These are phyloP conservation scores for Gymnopilus dilepis DNA, from an alignment of 768 basidiomycete species.

Conservation along the genomic window DNA sequence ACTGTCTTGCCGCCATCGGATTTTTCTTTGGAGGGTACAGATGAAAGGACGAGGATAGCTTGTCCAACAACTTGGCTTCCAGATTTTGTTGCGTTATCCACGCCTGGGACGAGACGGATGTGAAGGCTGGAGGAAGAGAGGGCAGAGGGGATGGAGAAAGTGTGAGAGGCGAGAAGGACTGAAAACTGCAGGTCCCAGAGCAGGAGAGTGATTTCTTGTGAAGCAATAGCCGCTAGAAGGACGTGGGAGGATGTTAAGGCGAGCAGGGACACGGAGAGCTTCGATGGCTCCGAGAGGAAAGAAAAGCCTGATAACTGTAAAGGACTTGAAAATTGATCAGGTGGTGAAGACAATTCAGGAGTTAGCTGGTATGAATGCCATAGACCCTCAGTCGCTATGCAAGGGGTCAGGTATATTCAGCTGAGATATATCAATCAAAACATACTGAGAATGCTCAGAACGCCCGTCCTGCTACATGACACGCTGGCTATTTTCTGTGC, in stretches of 20 bases:
- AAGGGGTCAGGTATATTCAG: neutral
- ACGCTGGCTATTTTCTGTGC: constrained; percentile 41
- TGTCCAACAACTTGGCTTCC: constrained; percentile 41
- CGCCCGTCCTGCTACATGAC: constrained; percentile 54
- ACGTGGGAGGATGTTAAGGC: constrained; percentile 63
- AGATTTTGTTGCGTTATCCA: constrained; percentile 19
- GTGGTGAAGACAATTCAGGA: constrained; percentile 22
- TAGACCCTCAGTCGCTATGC: constrained; percentile 47
- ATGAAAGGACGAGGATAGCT: constrained; percentile 55
- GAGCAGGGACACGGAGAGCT: constrained; percentile 41
- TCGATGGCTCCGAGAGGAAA: constrained; percentile 27
- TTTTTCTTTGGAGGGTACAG: constrained; percentile 29
- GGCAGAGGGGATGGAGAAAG: constrained; percentile 53
- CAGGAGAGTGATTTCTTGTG: constrained; percentile 55
- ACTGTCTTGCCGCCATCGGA: constrained; percentile 35
- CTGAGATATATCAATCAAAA: constrained; percentile 1
- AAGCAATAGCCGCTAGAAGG: constrained; percentile 50
- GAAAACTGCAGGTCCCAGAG: constrained; percentile 76
- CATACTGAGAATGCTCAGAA: constrained; percentile 56
- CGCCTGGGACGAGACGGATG: constrained; percentile 25
- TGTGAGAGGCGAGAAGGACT: constrained; percentile 61
- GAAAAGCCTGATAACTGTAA: constrained; percentile 38
- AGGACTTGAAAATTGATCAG: constrained; percentile 23
- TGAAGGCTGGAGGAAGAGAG: constrained; percentile 35
- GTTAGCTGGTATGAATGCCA: constrained; percentile 46